Percentiles rank a stretch among this genome's conserved stretches.
phyloP scores from a whole-genome alignment of 352 stramenopile genomes.

The Pythium dissimile region DNA sequence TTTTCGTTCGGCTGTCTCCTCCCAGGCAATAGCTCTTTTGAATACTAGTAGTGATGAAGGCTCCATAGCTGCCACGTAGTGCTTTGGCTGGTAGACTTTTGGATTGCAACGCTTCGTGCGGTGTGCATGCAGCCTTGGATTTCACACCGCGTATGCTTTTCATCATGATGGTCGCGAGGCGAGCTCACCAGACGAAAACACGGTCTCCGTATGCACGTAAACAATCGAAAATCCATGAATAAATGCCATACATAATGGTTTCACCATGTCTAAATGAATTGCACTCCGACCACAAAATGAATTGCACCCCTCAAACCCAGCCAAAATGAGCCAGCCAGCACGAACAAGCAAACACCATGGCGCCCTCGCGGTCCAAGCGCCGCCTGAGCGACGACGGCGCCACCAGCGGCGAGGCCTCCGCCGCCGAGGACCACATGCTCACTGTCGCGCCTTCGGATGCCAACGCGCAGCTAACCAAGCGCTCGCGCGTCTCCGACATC shows the following conservation, averaged over 20 bases:
- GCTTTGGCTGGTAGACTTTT: no score
- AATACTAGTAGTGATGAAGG: no score
- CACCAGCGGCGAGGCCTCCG: constrained; percentile 3
- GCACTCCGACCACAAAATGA: neutral
- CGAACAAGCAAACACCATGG: neutral
- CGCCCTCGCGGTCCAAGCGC: neutral
- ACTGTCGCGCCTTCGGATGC: no score
- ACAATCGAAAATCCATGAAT: neutral
- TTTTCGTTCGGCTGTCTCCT: no score
- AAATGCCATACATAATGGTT: neutral
- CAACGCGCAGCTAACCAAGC: constrained; percentile 46
- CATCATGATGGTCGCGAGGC: no score
- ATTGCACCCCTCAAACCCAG: neutral
- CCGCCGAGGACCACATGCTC: neutral
- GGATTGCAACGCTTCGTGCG: no score
- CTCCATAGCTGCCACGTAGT: no score
- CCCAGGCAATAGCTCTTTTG: no score
- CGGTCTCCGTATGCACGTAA: no score
- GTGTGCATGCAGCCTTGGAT: no score
- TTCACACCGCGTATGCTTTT: no score
- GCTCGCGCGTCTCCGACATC: constrained; percentile 65
- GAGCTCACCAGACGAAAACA: no score
- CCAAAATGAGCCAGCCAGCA: neutral
- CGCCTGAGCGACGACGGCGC: constrained; percentile 1
- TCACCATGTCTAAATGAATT: neutral